Evolutionary conservation across 345 rosid species (phyloP), one percentile per base, ranked within the genome.

Genomic region (Populus euphratica): DNA sequence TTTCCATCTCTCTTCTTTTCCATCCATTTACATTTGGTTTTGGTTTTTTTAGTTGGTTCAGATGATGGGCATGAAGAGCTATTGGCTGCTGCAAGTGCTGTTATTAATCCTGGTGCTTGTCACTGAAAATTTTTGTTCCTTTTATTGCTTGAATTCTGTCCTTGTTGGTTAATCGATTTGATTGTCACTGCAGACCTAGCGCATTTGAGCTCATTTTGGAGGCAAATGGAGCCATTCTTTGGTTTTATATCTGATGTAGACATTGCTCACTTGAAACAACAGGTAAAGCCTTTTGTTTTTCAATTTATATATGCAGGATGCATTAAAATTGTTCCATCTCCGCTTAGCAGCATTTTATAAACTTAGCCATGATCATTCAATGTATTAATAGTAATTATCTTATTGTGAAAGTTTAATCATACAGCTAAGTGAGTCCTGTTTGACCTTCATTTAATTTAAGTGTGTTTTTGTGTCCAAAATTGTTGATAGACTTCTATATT

Each of bases 51-150:
- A 89, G 93, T 88, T 59, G 94, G 88, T 79, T 92, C 93, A 61
- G 96, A 89, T 77, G 88, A 90, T 86, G 97, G 94, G 44, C 91
- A 86, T 77, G 94, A 91, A 85, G 96, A 94, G 87, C 87, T 92
- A 75, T 78, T 88, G 82, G 90, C 96, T 78, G 96, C 98, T 82
- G 96, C 89, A 67, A 91, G 88, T 77, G 86, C 93, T 81, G 93
- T 86, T 68, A 77, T 91, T 73, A 90, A 85, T 82, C 83, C 90
- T 76, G 92, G 99, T 95, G 85, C 13, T 68, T 70, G 49, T 21
- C 56, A 12, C 43, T 61, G 76, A 36, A 74, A 65, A 73, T 72
- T 73, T 33, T 2, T 56, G 16, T 72, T 43, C 49, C 54, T 78
- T 84, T 80, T 50, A 47, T 75, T 65, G 65, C 63, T 39, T 65